Base-by-base conservation (phyloP, 495 filamentous ascomycete genomes). In the Penicillium longicatenatum region DNA sequence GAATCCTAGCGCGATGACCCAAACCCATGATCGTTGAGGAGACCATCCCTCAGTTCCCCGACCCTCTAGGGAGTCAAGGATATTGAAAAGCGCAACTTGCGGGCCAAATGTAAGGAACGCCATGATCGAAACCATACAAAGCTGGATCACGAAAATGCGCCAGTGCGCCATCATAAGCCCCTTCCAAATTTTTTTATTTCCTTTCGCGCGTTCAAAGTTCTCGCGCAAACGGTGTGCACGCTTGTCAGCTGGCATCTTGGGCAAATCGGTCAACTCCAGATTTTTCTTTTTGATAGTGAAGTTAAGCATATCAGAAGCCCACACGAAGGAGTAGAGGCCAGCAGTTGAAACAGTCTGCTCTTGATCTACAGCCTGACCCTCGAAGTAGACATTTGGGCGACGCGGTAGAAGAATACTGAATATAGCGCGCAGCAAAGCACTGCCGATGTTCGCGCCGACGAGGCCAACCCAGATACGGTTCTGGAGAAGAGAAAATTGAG, bases 81-180 rank as follows among this genome's bases (percentile, higher is more conserved):
- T 78, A 46, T 85, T 79, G 53, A 84, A 80, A 51, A 89, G 79
- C 11, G 88, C 84, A 52, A 87, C 80, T 60, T 91, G 89, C 1
- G 90, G 90, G 0, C 81, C 82, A 52, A 92, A 89, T 42, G 81
- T 82, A 4, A 86, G 66, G 26, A 87, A 66, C 5, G 83, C 82
- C 31, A 76, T 73, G 6, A 79, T 22, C 0, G 85, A 20, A 3
- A 82, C 84, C 14, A 90, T 65, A 14, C 68, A 19, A 59, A 77
- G 82, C 63, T 91, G 88, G 7, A 82, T 39, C 0, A 75, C 43
- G 30, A 92, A 73, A 0, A 75, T 64, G 14, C 67, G 62, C 59
- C 77, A 80, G 64, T 92, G 84, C 12, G 78, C 78, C 7, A 75
- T 41, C 1, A 87, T 60, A 8, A 93, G 59, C 8, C 80, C 80